Percentiles rank a stretch among this genome's conserved stretches.
Evolutionary conservation across 192 early-diverging fungal species (phyloP).

Genomic region (Funneliformis mosseae): DNA sequence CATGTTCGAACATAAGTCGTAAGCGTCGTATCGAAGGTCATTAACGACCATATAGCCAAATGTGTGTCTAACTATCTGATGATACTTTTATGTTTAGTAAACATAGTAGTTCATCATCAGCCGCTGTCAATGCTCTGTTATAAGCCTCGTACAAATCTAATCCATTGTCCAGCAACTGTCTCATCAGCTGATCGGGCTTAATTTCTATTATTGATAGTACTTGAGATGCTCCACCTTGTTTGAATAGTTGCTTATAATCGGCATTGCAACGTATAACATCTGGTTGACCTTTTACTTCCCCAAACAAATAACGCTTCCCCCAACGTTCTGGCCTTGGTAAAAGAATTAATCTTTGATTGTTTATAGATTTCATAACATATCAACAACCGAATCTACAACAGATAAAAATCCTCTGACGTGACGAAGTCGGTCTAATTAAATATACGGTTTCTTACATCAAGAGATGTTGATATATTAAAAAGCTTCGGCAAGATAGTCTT

Average conservation of each 20-base stretch:
- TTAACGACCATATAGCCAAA: too few relatives aligned
- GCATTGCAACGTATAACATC: constrained; percentile 9
- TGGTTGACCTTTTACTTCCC: constrained; percentile 3
- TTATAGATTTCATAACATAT: constrained; percentile 15
- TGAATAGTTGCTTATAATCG: neutral
- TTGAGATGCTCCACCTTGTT: neutral
- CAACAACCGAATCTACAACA: constrained; percentile 21
- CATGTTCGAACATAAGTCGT: too few relatives aligned
- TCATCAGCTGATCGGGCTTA: too few relatives aligned
- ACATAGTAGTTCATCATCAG: too few relatives aligned
- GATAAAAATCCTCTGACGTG: neutral
- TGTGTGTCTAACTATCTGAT: too few relatives aligned
- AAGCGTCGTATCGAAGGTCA: too few relatives aligned
- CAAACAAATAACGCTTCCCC: constrained; percentile 9
- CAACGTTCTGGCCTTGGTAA: constrained; percentile 3
- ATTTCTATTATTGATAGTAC: neutral
- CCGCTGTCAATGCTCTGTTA: too few relatives aligned
- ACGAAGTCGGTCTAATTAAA: constrained; percentile 9
- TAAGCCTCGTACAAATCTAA: too few relatives aligned
- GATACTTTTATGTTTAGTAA: too few relatives aligned
- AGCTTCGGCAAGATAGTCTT: constrained; percentile 2
- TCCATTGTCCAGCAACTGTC: too few relatives aligned
- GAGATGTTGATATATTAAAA: neutral
- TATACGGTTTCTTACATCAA: neutral
- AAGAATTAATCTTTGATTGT: constrained; percentile 27